Evolutionary conservation across 192 early-diverging fungal species (phyloP).

Genomic region (Backusella mclennaniae): DNA sequence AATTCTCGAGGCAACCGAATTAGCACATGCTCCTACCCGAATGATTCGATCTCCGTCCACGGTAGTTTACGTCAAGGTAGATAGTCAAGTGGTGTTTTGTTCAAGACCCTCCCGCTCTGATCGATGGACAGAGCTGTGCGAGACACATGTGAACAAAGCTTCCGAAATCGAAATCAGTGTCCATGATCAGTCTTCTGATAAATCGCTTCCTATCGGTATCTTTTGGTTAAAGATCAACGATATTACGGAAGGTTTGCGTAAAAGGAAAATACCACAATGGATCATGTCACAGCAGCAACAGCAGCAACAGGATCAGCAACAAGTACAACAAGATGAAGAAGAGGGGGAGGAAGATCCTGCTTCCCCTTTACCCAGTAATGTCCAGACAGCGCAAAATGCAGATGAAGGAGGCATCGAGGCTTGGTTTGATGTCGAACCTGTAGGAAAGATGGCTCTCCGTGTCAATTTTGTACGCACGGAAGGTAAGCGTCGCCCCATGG

Average conservation of each 20-base stretch:
- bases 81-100: constrained; percentile 72
- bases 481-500: constrained; percentile 50
- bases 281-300: constrained; percentile 40
- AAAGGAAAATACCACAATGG: constrained; percentile 64
- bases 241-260: constrained; percentile 80
- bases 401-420: constrained; percentile 61
- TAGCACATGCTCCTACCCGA: constrained; percentile 57
- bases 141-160: constrained; percentile 83
- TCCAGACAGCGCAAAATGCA: background rate
- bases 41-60: constrained; percentile 62
- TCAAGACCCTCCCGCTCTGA: constrained; percentile 66
- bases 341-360: background rate
- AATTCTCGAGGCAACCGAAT: constrained; percentile 58
- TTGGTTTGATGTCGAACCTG: constrained; percentile 91
- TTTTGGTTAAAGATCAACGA: constrained; percentile 95
- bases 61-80: constrained; percentile 77
- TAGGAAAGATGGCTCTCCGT: constrained; percentile 82
- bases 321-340: background rate
- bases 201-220: constrained; percentile 69
- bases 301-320: background rate
- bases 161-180: constrained; percentile 90
- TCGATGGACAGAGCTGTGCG: constrained; percentile 83
- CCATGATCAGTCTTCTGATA: constrained; percentile 61
- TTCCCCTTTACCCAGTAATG: constrained; percentile 13
- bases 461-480: constrained; percentile 67